These are phyloP conservation scores for Trichocomaceae sp. DNA, from an alignment of 2,329 filamentous ascomycete genomes.

Conservation along the genomic window DNA sequence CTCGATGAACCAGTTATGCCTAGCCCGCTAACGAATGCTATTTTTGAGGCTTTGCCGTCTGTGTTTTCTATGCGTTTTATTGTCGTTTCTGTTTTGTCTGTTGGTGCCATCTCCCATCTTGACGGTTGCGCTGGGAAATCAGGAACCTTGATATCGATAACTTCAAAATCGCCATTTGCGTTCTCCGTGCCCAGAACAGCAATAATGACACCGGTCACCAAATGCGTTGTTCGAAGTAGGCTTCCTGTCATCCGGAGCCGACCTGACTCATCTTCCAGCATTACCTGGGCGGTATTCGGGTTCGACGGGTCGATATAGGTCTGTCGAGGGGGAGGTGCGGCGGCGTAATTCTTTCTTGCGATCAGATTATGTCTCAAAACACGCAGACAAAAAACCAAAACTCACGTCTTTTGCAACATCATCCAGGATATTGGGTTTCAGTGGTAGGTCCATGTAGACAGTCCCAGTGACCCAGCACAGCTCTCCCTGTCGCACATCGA, in stretches of 20 bases:
- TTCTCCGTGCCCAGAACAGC: conserved; percentile 96
- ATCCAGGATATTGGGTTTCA: conserved; percentile 93
- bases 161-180: conserved; percentile 81
- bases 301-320: conserved; percentile 61
- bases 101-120: conserved; percentile 63
- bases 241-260: conserved; percentile 72
- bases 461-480: conserved; percentile 94
- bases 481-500: conserved; percentile 92
- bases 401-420: conserved; percentile 86
- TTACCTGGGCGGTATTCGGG: conserved; percentile 54
- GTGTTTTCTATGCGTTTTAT: conserved; percentile 34
- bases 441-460: conserved; percentile 91
- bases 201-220: conserved; percentile 89
- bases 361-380: conserved; percentile 3
- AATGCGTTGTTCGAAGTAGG: conserved; percentile 58
- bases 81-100: conserved; percentile 25
- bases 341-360: conserved; percentile 68
- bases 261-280: conserved; percentile 94
- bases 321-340: conserved; percentile 66
- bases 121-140: conserved; percentile 76
- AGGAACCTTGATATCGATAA: conserved; percentile 81
- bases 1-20: conserved; percentile 71
- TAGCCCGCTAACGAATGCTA: conserved; percentile 85
- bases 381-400: conserved; percentile 14
- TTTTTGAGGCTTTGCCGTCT: conserved; percentile 54